Evolutionary conservation across 345 rosid genomes (phyloP), one percentile per base, ranked within the genome.

Genomic region (Salix arbutifolia): DNA sequence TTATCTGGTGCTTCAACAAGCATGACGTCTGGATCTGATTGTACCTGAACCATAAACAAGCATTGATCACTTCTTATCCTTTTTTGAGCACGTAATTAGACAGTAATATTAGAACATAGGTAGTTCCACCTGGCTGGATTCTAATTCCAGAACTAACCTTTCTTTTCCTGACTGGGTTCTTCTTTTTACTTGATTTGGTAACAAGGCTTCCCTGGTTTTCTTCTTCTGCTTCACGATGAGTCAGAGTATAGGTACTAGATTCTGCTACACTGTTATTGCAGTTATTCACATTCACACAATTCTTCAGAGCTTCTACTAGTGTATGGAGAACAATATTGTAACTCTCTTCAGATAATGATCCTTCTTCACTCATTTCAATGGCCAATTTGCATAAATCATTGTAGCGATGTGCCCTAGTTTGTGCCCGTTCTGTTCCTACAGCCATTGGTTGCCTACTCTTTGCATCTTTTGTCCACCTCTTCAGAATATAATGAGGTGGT

Each of bases 361-460:
- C 91, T 76, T 86, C 87, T 76, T 86, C 89, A 48, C 89, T 84
- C 85, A 88, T 81, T 70, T 84, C 83, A 72, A 88, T 79, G 44
- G 91, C 89, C 42, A 65, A 74, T 76, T 76, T 79, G 72, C 91
- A 88, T 30, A 88, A 71, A 30, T 83, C 84, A 81, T 86, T 88
- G 79, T 88, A 88, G 19, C 86, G 85, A 18, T 80, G 87, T 69
- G 82, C 88, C 83, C 91, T 83, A 25, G 83, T 77, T 28, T 69
- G 70, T 44, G 5, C 23, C 23, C 16, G 44, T 60, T 38, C 38
- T 30, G 33, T 28, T 48, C 65, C 69, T 58, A 60, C 69, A 60
- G 52, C 74, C 18, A 69, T 18, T 23, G 48, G 48, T 28, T 74
- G 75, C 82, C 65, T 37, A 52, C 64, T 44, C 50, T 70, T 79